These are phyloP conservation scores for Polyporus arcularius DNA, from an alignment of 768 basidiomycete genomes.

Conservation along the genomic window DNA sequence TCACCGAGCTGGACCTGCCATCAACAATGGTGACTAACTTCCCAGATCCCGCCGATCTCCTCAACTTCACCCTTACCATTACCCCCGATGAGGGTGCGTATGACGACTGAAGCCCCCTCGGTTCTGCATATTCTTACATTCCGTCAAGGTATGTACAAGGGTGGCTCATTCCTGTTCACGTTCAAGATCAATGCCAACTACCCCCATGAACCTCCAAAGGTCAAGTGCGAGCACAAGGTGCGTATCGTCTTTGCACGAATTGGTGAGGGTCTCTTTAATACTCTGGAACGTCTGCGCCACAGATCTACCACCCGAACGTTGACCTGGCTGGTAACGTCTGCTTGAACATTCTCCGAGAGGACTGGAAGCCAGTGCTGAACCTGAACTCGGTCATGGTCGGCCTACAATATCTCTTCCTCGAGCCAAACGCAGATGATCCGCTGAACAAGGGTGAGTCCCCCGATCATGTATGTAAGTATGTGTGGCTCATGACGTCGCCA, in stretches of 20 bases:
- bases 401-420: conserved; percentile 95
- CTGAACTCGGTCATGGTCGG: conserved; percentile 98
- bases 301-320: conserved; percentile 99
- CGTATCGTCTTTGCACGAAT: conserved; percentile 25
- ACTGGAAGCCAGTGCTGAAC: conserved; percentile 99
- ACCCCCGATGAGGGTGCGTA: conserved; percentile 93
- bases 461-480: not conserved
- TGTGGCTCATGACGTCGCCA: conserved; percentile 12
- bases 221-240: conserved; percentile 95
- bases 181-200: conserved; percentile 98
- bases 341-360: conserved; percentile 96
- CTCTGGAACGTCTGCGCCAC: not conserved
- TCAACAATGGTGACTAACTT: conserved; percentile 95
- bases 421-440: conserved; percentile 98
- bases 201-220: conserved; percentile 98
- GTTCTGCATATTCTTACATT: not conserved
- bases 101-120: not conserved
- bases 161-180: conserved; percentile 90
- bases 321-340: conserved; percentile 99
- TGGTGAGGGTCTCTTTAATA: not conserved
- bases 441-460: conserved; percentile 85
- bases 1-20: conserved; percentile 96
- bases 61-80: conserved; percentile 95
- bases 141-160: conserved; percentile 92
- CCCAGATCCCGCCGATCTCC: conserved; percentile 89